Conservation (phyloP, 768 basidiomycete species). For the Boletus reticuloceps region DNA sequence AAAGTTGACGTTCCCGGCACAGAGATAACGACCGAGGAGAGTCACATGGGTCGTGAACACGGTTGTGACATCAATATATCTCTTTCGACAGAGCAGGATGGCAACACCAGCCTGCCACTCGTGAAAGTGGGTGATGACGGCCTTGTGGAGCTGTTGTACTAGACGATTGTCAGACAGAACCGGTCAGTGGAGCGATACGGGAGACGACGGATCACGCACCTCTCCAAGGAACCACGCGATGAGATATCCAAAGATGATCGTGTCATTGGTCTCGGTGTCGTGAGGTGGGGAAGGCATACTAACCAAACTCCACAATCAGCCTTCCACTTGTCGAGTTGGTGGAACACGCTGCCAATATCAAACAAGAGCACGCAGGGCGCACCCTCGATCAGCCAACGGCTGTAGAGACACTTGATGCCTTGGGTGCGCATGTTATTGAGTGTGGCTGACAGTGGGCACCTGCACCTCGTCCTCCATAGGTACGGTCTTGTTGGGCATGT, state of each 20-base stretch:
- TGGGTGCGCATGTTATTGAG: constrained; percentile 84
- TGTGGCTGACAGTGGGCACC: constrained; percentile 78
- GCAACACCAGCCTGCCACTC: constrained; percentile 99
- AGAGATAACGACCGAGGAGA: no score
- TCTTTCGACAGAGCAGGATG: constrained; percentile 90
- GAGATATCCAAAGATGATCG: constrained; percentile 96
- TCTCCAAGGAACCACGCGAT: constrained; percentile 99
- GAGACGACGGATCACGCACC: constrained; percentile 44
- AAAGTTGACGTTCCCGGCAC: no score
- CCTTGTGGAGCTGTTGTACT: constrained; percentile 86
- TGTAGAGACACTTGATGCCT: constrained; percentile 93
- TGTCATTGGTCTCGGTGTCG: constrained; percentile 98
- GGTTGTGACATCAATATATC: no score
- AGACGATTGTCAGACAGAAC: constrained; percentile 6
- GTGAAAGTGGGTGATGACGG: constrained; percentile 97
- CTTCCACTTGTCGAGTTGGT: constrained; percentile 97
- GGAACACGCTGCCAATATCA: constrained; percentile 86
- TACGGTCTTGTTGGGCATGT: constrained; percentile 72
- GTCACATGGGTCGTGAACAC: no score
- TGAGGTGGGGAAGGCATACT: constrained; percentile 96
- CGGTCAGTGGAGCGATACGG: constrained; percentile 8
- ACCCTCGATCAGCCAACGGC: constrained; percentile 97
- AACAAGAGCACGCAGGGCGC: constrained; percentile 93
- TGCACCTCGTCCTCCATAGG: constrained; percentile 98
- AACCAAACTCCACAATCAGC: constrained; percentile 96